Evolutionary conservation across 2,329 filamentous ascomycete genomes (phyloP).

Genomic region (Alternaria panax): DNA sequence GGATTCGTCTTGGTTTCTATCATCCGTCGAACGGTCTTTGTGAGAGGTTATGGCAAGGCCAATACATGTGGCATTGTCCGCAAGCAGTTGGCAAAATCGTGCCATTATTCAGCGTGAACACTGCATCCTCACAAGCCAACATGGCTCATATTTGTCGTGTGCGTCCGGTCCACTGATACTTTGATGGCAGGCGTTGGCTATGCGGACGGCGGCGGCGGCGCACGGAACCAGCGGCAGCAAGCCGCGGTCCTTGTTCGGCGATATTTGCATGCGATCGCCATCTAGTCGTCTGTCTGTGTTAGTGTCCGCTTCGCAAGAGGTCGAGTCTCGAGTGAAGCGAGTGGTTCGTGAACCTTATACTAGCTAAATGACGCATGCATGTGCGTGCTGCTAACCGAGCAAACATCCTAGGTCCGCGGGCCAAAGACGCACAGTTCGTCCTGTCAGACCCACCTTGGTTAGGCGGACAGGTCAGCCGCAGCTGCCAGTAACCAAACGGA

Average conservation of each 20-base stretch:
- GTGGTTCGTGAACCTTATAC: slow-evolving; percentile 10
- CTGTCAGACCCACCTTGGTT: slow-evolving; percentile 21
- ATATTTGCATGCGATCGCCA: slow-evolving; percentile 9
- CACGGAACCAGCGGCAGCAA: slow-evolving; percentile 22
- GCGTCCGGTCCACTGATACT: slow-evolving; percentile 2
- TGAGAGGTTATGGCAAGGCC: background rate
- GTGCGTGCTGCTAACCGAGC: background rate
- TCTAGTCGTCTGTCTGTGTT: background rate
- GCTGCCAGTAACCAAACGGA: slow-evolving; percentile 17
- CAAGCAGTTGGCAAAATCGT: background rate
- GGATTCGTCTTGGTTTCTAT: background rate
- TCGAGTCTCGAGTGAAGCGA: background rate
- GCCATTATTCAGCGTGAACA: background rate
- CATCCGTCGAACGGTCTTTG: background rate
- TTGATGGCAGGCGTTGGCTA: slow-evolving; percentile 2
- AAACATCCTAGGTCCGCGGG: slow-evolving; percentile 5
- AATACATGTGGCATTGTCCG: background rate
- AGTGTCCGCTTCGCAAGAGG: background rate
- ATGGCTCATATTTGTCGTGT: background rate
- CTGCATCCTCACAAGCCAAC: background rate
- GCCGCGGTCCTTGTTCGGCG: slow-evolving; percentile 22
- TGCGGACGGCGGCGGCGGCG: slow-evolving; percentile 18
- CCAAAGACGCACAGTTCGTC: slow-evolving; percentile 13
- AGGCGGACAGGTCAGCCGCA: slow-evolving; percentile 6
- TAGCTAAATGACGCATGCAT: slow-evolving; percentile 8